Evolutionary conservation across 2,329 filamentous ascomycete genomes (phyloP).

Genomic region (Sarocladium brachiariae): DNA sequence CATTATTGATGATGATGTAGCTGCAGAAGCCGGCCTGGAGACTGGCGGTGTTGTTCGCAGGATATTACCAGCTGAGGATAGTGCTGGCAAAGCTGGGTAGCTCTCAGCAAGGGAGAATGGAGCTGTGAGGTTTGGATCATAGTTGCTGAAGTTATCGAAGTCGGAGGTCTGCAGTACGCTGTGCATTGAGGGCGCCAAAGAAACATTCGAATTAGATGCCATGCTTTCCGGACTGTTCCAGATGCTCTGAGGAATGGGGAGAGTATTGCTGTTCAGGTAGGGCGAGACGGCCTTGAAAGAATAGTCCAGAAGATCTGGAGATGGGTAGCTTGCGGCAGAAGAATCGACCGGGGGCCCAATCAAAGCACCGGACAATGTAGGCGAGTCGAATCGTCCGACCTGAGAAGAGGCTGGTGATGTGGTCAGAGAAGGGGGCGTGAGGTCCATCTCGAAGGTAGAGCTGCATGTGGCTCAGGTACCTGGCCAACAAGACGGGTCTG

Average conservation of each 20-base stretch:
- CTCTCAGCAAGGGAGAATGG: slow-evolving; percentile 38
- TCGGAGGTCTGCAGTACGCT: slow-evolving; percentile 39
- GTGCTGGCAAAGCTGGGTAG: slow-evolving; percentile 33
- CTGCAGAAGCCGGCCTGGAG: slow-evolving; percentile 12
- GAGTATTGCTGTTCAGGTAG: slow-evolving; percentile 31
- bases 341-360: slow-evolving; percentile 20
- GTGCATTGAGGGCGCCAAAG: slow-evolving; percentile 27
- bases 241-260: slow-evolving; percentile 30
- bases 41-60: slow-evolving; percentile 13
- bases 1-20: slow-evolving; percentile 15
- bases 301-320: slow-evolving; percentile 35
- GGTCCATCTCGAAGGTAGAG: slow-evolving; percentile 14
- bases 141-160: slow-evolving; percentile 45
- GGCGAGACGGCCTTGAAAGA: slow-evolving; percentile 36
- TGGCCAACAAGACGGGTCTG: not conserved
- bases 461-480: not conserved
- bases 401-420: slow-evolving; percentile 16
- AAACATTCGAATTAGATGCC: slow-evolving; percentile 24
- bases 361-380: not conserved
- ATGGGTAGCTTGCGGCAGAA: slow-evolving; percentile 37
- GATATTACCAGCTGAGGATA: slow-evolving; percentile 9
- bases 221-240: slow-evolving; percentile 36
- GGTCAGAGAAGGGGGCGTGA: slow-evolving; percentile 17
- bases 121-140: slow-evolving; percentile 32
- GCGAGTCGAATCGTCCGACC: slow-evolving; percentile 11